phyloP scores from a whole-genome alignment of 148 eudicot genomes.

The Fagopyrum homotropicum region DNA sequence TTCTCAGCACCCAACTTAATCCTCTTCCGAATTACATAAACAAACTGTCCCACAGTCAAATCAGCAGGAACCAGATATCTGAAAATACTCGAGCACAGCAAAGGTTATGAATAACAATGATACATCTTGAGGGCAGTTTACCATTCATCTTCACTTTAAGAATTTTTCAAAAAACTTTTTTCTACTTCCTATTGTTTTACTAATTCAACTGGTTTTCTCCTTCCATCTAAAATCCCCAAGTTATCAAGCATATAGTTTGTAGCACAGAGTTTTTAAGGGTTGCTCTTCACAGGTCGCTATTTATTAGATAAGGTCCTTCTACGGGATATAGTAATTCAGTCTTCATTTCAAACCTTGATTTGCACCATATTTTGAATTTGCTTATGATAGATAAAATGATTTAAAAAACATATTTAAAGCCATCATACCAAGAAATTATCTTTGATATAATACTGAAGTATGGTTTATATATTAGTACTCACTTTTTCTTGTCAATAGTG shows the following conservation, averaged over 20 bases:
- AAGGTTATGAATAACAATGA: neutral
- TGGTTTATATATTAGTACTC: slow-evolving; percentile 14
- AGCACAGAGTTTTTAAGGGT: too few species aligned
- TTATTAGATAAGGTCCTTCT: too few species aligned
- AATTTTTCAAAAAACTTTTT: neutral
- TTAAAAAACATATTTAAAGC: too few species aligned
- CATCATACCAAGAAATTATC: neutral
- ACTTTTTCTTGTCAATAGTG: slow-evolving; percentile 81
- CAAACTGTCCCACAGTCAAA: slow-evolving; percentile 38
- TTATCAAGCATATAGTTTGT: too few species aligned
- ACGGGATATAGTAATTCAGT: too few species aligned
- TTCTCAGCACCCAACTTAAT: slow-evolving; percentile 38
- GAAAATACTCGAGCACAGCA: neutral
- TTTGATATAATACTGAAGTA: neutral
- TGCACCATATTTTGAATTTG: too few species aligned
- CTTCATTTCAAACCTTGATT: too few species aligned
- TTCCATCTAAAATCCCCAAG: too few species aligned
- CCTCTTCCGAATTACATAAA: slow-evolving; percentile 38
- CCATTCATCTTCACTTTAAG: neutral
- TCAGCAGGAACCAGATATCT: slow-evolving; percentile 41
- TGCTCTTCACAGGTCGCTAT: too few species aligned
- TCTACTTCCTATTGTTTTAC: neutral
- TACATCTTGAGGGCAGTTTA: neutral
- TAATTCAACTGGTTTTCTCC: neutral
- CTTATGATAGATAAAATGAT: too few species aligned